Base-by-base conservation (phyloP, 176 grass and related monocot genomes). In the Thalia dealbata region DNA sequence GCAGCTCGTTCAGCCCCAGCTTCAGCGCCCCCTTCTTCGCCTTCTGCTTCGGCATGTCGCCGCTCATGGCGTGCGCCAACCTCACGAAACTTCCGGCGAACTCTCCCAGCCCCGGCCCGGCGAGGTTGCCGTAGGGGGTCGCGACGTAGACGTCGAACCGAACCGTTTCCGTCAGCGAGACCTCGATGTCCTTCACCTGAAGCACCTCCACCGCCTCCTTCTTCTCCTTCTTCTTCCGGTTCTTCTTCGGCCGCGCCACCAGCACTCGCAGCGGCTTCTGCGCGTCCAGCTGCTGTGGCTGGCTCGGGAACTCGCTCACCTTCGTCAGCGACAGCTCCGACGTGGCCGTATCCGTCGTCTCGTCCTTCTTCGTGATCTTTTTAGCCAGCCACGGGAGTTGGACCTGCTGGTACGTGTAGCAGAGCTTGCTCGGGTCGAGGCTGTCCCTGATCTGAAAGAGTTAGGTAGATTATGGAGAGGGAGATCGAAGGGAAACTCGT, bases 211-310 rank as follows among this genome's bases (percentile, higher is more conserved):
- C 73, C 15, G 63, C 26, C 0, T 71, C 25, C 10, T 82, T 10
- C 66, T 82, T 82, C 0, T 82, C 80, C 51, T 58, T 67, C 52
- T 77, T 82, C 22, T 43, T 82, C 43, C 74, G 80, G 80, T 63
- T 82, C 21, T 67, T 77, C 80, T 82, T 73, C 3, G 81, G 81
- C 28, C 81, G 64, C 13, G 74, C 0, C 27, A 82, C 81, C 16
- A 82, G 3, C 42, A 82, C 74, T 7, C 81, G 81, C 10, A 82
- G 50, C 10, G 74, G 66, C n/a, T 10, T 13, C 18, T 14, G 13
- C 18, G 51, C 11, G 51, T 52, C 51, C 15, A 52, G 51, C 5
- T 14, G 3, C 11, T 52, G 51, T 3, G 51, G 10, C 51, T 14
- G 13, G 3, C 15, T 14, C 22, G 66, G 66, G 43, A 82, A 77